phyloP scores from a whole-genome alignment of 805 yeast genomes.

The Ogataea pignaliae region DNA sequence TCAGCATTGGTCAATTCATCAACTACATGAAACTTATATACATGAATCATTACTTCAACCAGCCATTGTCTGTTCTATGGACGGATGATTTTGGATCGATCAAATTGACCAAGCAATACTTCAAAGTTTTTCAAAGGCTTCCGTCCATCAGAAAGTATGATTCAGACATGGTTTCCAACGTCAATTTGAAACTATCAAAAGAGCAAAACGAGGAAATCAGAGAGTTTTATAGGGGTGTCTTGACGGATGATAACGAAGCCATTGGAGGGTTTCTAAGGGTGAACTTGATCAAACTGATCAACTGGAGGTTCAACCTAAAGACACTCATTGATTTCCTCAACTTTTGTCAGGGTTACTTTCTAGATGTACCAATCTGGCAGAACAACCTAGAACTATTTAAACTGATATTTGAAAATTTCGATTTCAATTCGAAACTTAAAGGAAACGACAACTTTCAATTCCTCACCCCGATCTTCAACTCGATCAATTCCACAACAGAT shows the following conservation, averaged over 20 bases:
- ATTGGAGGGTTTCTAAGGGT: constrained; percentile 20
- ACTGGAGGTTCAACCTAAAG: constrained; percentile 28
- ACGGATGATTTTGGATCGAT: constrained; percentile 24
- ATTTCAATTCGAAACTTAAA: constrained; percentile 2
- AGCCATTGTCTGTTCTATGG: constrained; percentile 32
- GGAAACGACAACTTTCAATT: constrained; percentile 12
- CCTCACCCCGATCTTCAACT: constrained; percentile 21
- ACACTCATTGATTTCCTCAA: constrained; percentile 26
- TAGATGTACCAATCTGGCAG: constrained; percentile 23
- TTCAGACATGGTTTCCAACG: constrained; percentile 2
- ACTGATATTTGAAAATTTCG: constrained; percentile 19
- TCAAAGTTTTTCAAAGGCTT: constrained; percentile 23
- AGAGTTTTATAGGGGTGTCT: constrained; percentile 19
- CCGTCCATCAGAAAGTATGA: constrained; percentile 25
- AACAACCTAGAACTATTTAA: constrained; percentile 27
- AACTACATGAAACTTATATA: constrained; percentile 29
- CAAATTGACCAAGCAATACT: constrained; percentile 19
- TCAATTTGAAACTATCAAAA: not conserved
- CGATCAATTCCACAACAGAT: constrained; percentile 1
- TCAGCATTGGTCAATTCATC: constrained; percentile 28
- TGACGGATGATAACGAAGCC: constrained; percentile 14
- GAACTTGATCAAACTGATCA: constrained; percentile 24
- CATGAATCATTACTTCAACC: constrained; percentile 32
- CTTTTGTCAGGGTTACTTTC: constrained; percentile 23
- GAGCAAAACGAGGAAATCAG: constrained; percentile 8